A percentile compares a stretch with the other conserved stretches of the same genome.
Evolutionary conservation across 2,329 filamentous ascomycete genomes (phyloP).

Genomic region (Sarocladiaceae sp.): DNA sequence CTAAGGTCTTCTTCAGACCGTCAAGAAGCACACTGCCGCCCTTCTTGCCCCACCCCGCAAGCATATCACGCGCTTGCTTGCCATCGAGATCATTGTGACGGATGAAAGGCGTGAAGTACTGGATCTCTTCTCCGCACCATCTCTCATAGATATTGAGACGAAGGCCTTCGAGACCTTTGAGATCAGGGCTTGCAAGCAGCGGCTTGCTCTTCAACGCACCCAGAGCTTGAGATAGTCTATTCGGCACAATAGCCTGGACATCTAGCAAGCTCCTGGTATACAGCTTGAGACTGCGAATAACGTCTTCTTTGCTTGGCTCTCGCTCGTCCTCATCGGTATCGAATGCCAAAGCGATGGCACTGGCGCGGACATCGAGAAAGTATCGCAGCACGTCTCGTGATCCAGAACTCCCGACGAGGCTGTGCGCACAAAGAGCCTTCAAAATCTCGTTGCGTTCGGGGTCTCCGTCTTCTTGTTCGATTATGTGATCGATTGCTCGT

Average conservation of each 20-base stretch:
- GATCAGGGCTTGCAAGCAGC: constrained; percentile 65
- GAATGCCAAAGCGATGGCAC: constrained; percentile 62
- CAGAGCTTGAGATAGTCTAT: constrained; percentile 66
- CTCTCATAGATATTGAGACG: constrained; percentile 72
- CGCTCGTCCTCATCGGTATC: constrained; percentile 42
- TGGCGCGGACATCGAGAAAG: constrained; percentile 69
- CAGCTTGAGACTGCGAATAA: constrained; percentile 64
- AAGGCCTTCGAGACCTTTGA: constrained; percentile 64
- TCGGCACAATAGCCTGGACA: constrained; percentile 71
- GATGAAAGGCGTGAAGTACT: constrained; percentile 82
- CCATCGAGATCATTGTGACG: constrained; percentile 72
- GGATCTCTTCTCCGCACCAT: constrained; percentile 81
- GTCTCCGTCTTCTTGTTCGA: constrained; percentile 52
- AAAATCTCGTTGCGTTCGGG: constrained; percentile 49
- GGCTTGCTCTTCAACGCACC: constrained; percentile 63
- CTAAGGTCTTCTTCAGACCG: constrained; percentile 58
- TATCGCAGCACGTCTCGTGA: constrained; percentile 74
- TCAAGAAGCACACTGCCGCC: constrained; percentile 56
- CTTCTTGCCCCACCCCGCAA: constrained; percentile 59
- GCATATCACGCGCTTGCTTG: constrained; percentile 53
- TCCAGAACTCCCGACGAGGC: constrained; percentile 74
- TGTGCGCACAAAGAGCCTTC: constrained; percentile 76
- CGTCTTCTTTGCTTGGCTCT: constrained; percentile 37
- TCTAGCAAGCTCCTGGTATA: constrained; percentile 75
- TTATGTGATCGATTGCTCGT: constrained; percentile 63